These are phyloP conservation scores for Colletotrichum sp. DNA, from an alignment of 2,329 filamentous ascomycete species.

Conservation along the genomic window DNA sequence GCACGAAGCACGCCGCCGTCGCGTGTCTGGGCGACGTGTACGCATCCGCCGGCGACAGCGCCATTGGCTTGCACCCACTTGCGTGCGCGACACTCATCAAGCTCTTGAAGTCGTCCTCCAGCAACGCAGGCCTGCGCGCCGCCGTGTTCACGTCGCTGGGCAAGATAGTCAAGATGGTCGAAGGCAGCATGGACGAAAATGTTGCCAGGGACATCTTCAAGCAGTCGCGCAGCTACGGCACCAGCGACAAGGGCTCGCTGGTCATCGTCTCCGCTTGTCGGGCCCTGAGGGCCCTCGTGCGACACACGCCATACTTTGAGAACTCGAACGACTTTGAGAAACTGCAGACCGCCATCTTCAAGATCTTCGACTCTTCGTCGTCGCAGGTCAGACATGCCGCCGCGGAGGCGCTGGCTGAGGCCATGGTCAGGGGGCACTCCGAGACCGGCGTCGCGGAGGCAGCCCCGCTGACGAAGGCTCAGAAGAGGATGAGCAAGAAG, in stretches of 20 bases:
- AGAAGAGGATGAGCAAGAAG: constrained; percentile 74
- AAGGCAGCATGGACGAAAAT: constrained; percentile 79
- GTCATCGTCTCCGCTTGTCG: constrained; percentile 81
- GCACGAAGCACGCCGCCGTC: constrained; percentile 85
- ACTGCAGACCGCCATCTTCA: constrained; percentile 82
- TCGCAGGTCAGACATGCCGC: constrained; percentile 82
- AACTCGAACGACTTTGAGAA: constrained; percentile 91
- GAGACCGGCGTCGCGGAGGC: constrained; percentile 53
- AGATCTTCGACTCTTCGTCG: constrained; percentile 80
- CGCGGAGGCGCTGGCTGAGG: constrained; percentile 82
- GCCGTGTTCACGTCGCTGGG: constrained; percentile 77
- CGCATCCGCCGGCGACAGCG: constrained; percentile 91
- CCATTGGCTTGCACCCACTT: constrained; percentile 80
- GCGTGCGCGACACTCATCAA: constrained; percentile 77
- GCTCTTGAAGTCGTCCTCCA: constrained; percentile 78
- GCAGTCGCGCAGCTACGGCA: constrained; percentile 77
- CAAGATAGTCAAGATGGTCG: constrained; percentile 78
- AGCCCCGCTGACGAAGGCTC: constrained; percentile 63
- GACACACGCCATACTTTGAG: constrained; percentile 80
- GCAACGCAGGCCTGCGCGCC: constrained; percentile 81
- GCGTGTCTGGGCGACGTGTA: constrained; percentile 89
- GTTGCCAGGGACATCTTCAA: constrained; percentile 95
- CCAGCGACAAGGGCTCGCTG: constrained; percentile 81
- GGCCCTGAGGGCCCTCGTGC: constrained; percentile 77
- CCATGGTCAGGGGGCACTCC: constrained; percentile 82